Conservation (phyloP, 2,329 filamentous ascomycete species). For the Neonectria hederae region DNA sequence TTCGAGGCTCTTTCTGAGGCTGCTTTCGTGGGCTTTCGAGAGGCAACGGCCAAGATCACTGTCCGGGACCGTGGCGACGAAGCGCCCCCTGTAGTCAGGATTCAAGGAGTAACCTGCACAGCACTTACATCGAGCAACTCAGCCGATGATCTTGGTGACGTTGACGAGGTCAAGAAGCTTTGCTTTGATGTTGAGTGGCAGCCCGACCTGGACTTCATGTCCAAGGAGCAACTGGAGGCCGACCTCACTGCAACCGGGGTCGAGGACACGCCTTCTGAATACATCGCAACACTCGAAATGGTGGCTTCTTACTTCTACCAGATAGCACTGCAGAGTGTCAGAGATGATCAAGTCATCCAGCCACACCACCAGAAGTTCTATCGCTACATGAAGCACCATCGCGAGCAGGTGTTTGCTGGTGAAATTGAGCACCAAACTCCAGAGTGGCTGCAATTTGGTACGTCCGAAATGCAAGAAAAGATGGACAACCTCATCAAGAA, state of each 20-base stretch:
- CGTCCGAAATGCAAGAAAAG: background rate
- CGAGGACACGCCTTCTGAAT: slow-evolving; percentile 6
- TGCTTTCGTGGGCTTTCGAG: background rate
- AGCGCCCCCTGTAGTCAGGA: background rate
- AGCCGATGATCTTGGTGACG: background rate
- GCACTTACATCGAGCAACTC: slow-evolving; percentile 1
- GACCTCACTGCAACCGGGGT: background rate
- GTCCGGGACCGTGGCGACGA: background rate
- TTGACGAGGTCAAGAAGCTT: slow-evolving; percentile 7
- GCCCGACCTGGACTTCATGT: slow-evolving; percentile 9
- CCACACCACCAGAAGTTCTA: slow-evolving; percentile 21
- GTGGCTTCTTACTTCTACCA: slow-evolving; percentile 8
- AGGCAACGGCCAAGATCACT: slow-evolving; percentile 1
- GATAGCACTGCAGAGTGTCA: background rate
- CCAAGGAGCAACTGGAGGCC: slow-evolving; percentile 1
- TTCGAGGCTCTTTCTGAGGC: background rate
- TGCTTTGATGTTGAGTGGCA: slow-evolving; percentile 14
- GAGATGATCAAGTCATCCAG: slow-evolving; percentile 5
- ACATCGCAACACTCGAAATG: background rate
- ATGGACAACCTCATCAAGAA: background rate
- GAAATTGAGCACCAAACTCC: slow-evolving; percentile 3
- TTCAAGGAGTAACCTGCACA: slow-evolving; percentile 1
- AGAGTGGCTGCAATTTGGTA: slow-evolving; percentile 7
- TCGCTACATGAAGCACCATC: slow-evolving; percentile 16
- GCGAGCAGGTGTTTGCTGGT: background rate